Evolutionary conservation across 108 stramenopile species (phyloP).

Genomic region (Nitzschia putrida): DNA sequence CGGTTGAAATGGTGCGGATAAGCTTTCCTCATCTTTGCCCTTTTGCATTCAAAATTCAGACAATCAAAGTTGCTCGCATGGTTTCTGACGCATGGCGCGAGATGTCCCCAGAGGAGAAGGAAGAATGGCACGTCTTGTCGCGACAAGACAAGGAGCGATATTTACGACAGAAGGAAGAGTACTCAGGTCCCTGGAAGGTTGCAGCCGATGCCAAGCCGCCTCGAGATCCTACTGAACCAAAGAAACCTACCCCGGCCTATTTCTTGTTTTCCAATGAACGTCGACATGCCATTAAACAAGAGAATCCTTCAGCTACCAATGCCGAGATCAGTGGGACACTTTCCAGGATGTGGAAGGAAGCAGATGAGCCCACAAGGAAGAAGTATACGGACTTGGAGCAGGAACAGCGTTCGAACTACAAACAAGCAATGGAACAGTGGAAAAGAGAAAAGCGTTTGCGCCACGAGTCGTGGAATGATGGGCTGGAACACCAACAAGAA

Average conservation of each 20-base stretch:
- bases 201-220: conserved; percentile 5
- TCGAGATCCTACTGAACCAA: conserved; percentile 4
- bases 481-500: no score
- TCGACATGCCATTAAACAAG: conserved; percentile 10
- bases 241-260: conserved; percentile 22
- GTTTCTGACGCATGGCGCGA: conserved; percentile 42
- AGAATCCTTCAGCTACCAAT: conserved; percentile 12
- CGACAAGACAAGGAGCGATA: conserved; percentile 14
- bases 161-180: conserved; percentile 15
- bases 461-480: no score
- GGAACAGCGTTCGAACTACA: conserved; percentile 9
- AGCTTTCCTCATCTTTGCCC: no score
- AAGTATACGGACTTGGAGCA: conserved; percentile 10
- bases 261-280: conserved; percentile 17
- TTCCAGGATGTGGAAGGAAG: conserved; percentile 14
- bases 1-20: no score
- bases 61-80: conserved; percentile 44
- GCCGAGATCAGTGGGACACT: conserved; percentile 14
- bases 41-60: conserved; percentile 9
- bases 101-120: conserved; percentile 24
- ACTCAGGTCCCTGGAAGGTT: conserved; percentile 10
- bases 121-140: conserved; percentile 19
- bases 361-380: not conserved
- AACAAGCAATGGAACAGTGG: conserved; percentile 11
- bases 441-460: not conserved